Evolutionary conservation across 371 early-diverging fungal species (phyloP), one percentile per base, ranked within the genome.

Genomic region (Apophysomyces variabilis): DNA sequence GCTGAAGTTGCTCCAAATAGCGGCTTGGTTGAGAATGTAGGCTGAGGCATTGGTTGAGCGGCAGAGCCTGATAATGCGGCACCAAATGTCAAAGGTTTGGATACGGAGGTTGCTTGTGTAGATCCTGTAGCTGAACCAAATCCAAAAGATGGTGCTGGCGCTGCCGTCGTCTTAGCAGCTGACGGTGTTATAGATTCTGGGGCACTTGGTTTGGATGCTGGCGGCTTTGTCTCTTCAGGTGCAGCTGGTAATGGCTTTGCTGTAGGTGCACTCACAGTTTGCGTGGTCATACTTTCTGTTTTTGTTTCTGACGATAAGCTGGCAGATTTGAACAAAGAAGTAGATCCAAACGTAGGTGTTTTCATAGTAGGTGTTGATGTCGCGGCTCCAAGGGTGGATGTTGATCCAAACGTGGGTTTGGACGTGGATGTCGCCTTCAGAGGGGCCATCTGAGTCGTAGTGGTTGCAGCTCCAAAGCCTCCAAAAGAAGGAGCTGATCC

Each of bases 291-390:
- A 26, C 38, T 9, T 16, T 43, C 58, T 18, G 41, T 50, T 36
- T 35, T 46, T 47, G 56, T 39, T n/a, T 41, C 32, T 38, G 68
- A 8, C 9, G 54, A 4, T 5, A 18, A 8, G 9, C 21, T 62
- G 8, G 66, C 21, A 32, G 5, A 62, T 59, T 5, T 71, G 66
- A 0, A 75, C 74, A 61, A 70, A 72, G 1, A 72, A 43, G n/a
- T 44, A 0, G 59, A 21, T 4, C 68, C 60, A 68, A 68, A 64
- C 5, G 47, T 4, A 16, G 64, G 43, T 11, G 35, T 47, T 18
- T 44, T 46, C 4, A 26, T 36, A 21, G 43, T 56, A 14, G 58
- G 32, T 4, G 58, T 18, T 4, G 68, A 21, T 39, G 59, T 38
- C 7, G 59, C 43, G 0, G 62, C 16, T 13, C 69, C 65, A 65